Percentiles rank a stretch among this genome's conserved stretches.
These are phyloP conservation scores for Vigna radiata DNA, from an alignment of 306 rosid genomes.

Conservation along the genomic window DNA sequence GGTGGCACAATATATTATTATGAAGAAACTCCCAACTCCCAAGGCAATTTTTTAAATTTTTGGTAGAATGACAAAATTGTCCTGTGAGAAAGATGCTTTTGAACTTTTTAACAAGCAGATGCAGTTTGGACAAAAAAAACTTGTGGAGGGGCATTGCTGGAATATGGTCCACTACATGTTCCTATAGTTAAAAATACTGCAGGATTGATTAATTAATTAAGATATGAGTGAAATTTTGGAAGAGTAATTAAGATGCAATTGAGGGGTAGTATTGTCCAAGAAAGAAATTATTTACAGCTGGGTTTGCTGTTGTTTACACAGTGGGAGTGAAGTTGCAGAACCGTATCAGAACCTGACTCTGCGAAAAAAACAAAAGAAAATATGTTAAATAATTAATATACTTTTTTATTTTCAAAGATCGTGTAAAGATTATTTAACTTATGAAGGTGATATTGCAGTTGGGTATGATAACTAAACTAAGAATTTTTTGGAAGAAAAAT, in stretches of 20 bases:
- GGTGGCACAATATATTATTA: slow-evolving; percentile 27
- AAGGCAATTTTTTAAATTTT: slow-evolving; percentile 22
- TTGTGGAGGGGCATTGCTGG: slow-evolving; percentile 9
- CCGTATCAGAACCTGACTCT: slow-evolving; percentile 17
- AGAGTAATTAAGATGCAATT: not conserved
- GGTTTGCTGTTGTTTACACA: slow-evolving; percentile 34
- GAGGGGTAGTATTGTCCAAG: slow-evolving; percentile 18
- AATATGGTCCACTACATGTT: not conserved
- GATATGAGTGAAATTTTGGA: not conserved
- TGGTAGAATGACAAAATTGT: slow-evolving; percentile 47
- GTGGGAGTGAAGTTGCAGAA: slow-evolving; percentile 36
- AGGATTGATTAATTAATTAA: not conserved
- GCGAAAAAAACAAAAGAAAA: not conserved
- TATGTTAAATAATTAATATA: not conserved
- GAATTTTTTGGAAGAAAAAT: not conserved
- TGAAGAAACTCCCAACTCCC: slow-evolving; percentile 45
- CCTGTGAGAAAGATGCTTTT: slow-evolving; percentile 30
- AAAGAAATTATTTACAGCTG: slow-evolving; percentile 20
- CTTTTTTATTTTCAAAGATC: not conserved
- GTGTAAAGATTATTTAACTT: not conserved
- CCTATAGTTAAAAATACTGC: not conserved
- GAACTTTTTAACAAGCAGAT: not conserved
- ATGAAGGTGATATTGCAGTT: not conserved
- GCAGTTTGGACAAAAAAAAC: slow-evolving; percentile 43
- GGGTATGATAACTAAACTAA: slow-evolving; percentile 9